These are phyloP conservation scores for Pyricularia grisea DNA, from an alignment of 2,329 filamentous ascomycete species.

Conservation along the genomic window DNA sequence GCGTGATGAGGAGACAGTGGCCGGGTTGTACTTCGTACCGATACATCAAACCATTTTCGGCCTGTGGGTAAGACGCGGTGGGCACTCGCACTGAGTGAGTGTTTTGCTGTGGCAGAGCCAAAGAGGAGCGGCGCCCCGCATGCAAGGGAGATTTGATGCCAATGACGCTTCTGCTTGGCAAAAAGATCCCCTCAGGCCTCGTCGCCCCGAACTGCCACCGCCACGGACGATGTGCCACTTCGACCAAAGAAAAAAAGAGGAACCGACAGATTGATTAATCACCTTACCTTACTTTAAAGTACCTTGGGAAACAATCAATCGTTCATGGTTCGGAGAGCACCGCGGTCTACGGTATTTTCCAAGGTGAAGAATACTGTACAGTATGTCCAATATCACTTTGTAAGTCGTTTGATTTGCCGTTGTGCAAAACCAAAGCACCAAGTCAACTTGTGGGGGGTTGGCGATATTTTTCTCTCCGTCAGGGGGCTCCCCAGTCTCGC, in stretches of 20 bases:
- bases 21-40: background rate
- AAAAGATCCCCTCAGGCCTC: background rate
- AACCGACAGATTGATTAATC: background rate
- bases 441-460: background rate
- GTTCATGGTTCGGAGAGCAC: background rate
- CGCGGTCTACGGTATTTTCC: background rate
- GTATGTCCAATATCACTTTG: background rate
- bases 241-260: background rate
- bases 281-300: too few species aligned
- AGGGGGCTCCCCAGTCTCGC: background rate
- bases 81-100: background rate
- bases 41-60: background rate
- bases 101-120: background rate
- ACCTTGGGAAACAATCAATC: background rate
- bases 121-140: background rate
- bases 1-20: background rate
- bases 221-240: background rate
- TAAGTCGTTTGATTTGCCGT: background rate
- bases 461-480: background rate
- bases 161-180: background rate
- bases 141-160: background rate
- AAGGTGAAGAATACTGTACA: background rate
- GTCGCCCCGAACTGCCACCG: background rate
- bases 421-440: background rate
- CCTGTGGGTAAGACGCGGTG: background rate